These are phyloP conservation scores for Chrysanthemum makinoi DNA, from an alignment of 129 eudicot species.

Conservation along the genomic window DNA sequence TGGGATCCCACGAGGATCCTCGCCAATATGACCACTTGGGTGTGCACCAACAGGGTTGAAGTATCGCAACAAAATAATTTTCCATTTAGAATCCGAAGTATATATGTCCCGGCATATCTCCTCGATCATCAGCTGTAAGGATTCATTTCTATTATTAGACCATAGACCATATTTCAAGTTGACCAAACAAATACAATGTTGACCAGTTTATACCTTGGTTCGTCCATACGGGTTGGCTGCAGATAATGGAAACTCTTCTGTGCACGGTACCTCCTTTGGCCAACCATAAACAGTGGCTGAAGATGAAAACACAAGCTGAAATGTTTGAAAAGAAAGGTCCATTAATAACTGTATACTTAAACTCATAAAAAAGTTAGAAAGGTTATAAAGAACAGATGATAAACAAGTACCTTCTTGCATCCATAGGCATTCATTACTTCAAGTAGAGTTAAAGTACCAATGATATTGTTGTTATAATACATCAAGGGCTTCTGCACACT, in stretches of 20 bases:
- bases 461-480: slow-evolving; percentile 75
- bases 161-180: slow-evolving; percentile 3
- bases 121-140: slow-evolving; percentile 83
- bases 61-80: slow-evolving; percentile 81
- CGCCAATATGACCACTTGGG: slow-evolving; percentile 90
- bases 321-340: background rate
- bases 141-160: slow-evolving; percentile 2
- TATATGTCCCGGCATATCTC: slow-evolving; percentile 84
- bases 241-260: slow-evolving; percentile 72
- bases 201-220: slow-evolving; percentile 58
- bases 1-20: slow-evolving; percentile 93
- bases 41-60: slow-evolving; percentile 99
- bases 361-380: background rate
- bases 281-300: slow-evolving; percentile 90
- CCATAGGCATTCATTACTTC: slow-evolving; percentile 94
- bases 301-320: slow-evolving; percentile 82
- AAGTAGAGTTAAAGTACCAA: slow-evolving; percentile 74
- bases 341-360: background rate
- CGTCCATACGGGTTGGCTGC: slow-evolving; percentile 92
- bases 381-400: background rate
- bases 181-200: slow-evolving; percentile 7
- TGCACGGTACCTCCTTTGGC: slow-evolving; percentile 89
- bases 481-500: slow-evolving; percentile 83
- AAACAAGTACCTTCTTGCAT: slow-evolving; percentile 74
- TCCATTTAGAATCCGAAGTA: slow-evolving; percentile 69